phyloP scores from a whole-genome alignment of 2,329 filamentous ascomycete genomes.

The Cladosporium sphaerospermum region DNA sequence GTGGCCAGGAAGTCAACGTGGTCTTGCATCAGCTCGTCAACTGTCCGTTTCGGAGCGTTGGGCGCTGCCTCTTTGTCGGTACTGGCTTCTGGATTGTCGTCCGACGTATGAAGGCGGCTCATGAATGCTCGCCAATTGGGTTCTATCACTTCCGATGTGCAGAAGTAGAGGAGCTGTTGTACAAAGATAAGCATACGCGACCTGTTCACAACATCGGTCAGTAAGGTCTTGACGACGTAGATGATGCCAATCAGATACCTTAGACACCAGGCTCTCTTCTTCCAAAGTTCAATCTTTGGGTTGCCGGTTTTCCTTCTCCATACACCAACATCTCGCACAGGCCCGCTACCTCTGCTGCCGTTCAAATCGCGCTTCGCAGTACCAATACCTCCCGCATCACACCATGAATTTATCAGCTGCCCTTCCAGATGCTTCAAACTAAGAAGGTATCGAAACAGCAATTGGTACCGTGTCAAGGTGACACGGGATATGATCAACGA shows the following conservation, averaged over 20 bases:
- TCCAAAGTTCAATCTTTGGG: constrained; percentile 78
- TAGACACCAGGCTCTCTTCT: constrained; percentile 83
- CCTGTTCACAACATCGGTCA: not conserved
- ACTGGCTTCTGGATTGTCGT: constrained; percentile 1
- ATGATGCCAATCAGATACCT: constrained; percentile 41
- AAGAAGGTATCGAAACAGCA: constrained; percentile 88
- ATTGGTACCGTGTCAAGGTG: constrained; percentile 93
- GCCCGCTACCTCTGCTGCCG: not conserved
- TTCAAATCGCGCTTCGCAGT: constrained; percentile 1
- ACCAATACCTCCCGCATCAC: constrained; percentile 44
- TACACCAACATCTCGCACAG: not conserved
- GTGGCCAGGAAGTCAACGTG: constrained; percentile 98
- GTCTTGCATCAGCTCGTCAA: constrained; percentile 97
- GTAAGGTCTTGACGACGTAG: not conserved
- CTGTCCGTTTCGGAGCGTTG: constrained; percentile 61
- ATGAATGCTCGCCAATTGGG: constrained; percentile 95
- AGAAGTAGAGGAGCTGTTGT: constrained; percentile 94
- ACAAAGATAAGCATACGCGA: constrained; percentile 89
- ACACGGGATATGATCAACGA: constrained; percentile 94
- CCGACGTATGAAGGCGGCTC: constrained; percentile 59
- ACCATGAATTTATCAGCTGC: constrained; percentile 80
- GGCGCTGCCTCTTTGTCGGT: not conserved
- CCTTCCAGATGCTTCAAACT: constrained; percentile 85
- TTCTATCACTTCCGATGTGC: constrained; percentile 93
- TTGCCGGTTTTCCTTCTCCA: constrained; percentile 32